Percentiles rank a stretch among this genome's conserved stretches.
Evolutionary conservation across 352 stramenopile species (phyloP).

Genomic region (Phytophthora pini): DNA sequence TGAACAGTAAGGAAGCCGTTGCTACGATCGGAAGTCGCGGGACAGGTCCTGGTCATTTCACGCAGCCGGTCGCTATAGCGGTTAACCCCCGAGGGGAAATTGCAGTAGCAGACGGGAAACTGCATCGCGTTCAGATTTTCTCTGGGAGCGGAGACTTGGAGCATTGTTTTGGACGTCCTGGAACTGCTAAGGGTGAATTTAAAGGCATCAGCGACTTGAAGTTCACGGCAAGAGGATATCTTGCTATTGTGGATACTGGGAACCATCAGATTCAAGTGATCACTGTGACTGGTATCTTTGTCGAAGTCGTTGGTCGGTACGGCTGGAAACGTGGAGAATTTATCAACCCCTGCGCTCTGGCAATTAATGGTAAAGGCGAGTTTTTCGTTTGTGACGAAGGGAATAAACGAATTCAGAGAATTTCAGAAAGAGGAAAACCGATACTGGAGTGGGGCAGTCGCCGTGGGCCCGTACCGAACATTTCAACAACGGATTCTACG

Average conservation of each 20-base stretch:
- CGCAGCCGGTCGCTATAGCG: constrained; percentile 54
- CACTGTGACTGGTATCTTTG: constrained; percentile 48
- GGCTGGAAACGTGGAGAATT: constrained; percentile 46
- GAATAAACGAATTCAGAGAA: constrained; percentile 68
- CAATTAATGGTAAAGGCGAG: constrained; percentile 49
- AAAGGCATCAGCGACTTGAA: constrained; percentile 53
- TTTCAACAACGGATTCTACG: background rate
- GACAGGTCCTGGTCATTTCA: constrained; percentile 51
- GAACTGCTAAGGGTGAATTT: constrained; percentile 56
- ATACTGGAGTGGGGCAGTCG: constrained; percentile 53
- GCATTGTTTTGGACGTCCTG: constrained; percentile 54
- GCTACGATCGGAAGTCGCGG: constrained; percentile 45
- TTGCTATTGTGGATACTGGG: constrained; percentile 58
- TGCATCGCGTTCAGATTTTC: constrained; percentile 67
- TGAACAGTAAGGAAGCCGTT: constrained; percentile 8
- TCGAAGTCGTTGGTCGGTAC: constrained; percentile 44
- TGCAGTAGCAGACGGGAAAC: constrained; percentile 59
- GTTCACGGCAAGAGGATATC: constrained; percentile 55
- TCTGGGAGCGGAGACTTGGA: constrained; percentile 52
- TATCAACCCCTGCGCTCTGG: constrained; percentile 42
- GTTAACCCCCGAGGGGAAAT: constrained; percentile 61
- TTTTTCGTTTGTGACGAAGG: constrained; percentile 66
- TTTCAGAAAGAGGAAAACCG: constrained; percentile 49
- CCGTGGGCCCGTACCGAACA: constrained; percentile 17
- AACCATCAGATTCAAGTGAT: constrained; percentile 71